These are phyloP conservation scores for Plenodomus biglobosus DNA, from an alignment of 2,329 filamentous ascomycete genomes.

Conservation along the genomic window DNA sequence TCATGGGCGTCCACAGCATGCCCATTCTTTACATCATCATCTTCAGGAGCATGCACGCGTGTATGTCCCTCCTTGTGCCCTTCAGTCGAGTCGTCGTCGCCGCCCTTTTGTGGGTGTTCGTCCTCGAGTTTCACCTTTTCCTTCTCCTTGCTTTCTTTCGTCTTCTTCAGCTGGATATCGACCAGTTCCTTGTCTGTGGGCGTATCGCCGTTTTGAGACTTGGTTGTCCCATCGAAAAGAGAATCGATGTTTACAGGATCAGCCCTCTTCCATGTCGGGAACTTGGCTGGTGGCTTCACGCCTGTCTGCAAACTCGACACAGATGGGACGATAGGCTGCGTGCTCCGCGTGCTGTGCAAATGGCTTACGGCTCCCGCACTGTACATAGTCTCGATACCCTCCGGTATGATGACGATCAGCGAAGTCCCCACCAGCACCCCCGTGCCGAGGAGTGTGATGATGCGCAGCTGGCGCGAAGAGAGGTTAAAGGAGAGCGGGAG, in stretches of 20 bases:
- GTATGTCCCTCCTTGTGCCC: conserved; percentile 43
- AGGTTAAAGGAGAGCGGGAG: conserved; percentile 87
- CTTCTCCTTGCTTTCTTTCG: conserved; percentile 29
- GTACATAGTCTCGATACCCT: conserved; percentile 90
- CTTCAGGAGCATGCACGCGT: conserved; percentile 38
- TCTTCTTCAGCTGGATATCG: conserved; percentile 22
- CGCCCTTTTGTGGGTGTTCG: conserved; percentile 37
- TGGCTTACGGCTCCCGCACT: conserved; percentile 47
- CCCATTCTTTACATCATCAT: conserved; percentile 46
- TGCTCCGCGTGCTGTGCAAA: conserved; percentile 22
- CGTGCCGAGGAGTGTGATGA: conserved; percentile 90
- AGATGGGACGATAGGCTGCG: conserved; percentile 30
- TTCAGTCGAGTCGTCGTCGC: conserved; percentile 44
- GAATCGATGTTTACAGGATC: conserved; percentile 18
- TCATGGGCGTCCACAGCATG: conserved; percentile 46
- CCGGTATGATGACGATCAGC: conserved; percentile 94
- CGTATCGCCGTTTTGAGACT: conserved; percentile 23
- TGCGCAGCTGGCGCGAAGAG: conserved; percentile 79
- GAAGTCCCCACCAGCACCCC: conserved; percentile 94
- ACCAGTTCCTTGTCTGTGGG: conserved; percentile 25
- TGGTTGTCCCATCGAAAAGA: conserved; percentile 18
- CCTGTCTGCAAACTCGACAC: conserved; percentile 31
- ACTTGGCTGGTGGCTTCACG: conserved; percentile 25
- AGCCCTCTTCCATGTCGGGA: conserved; percentile 22
- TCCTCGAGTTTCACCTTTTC: conserved; percentile 21